Conservation (phyloP, 1,284 basidiomycete species). For the Schizopora paradoxa region DNA sequence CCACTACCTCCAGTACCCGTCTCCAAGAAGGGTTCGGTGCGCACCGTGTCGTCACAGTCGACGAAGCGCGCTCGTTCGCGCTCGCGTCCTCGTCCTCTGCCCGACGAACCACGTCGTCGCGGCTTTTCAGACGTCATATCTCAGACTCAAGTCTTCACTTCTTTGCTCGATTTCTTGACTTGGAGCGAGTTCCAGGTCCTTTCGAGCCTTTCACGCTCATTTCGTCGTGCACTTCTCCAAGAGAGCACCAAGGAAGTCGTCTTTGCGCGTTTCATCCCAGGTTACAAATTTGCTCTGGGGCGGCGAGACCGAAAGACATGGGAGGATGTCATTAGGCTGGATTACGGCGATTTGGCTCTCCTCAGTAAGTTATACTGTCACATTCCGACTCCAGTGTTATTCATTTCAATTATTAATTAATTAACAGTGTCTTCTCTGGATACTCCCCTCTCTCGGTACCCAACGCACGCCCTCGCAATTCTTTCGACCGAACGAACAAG, state of each 20-base stretch:
- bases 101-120: too few relatives aligned
- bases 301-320: constrained; percentile 35
- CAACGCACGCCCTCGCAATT: constrained; percentile 49
- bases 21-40: too few relatives aligned
- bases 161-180: constrained; percentile 37
- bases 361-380: constrained; percentile 47
- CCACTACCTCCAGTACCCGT: too few relatives aligned
- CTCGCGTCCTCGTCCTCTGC: constrained; percentile 12
- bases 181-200: constrained; percentile 56
- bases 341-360: constrained; percentile 52
- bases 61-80: constrained; percentile 4
- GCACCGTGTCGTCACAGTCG: too few relatives aligned
- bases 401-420: neutral
- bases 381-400: neutral
- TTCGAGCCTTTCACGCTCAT: constrained; percentile 41
- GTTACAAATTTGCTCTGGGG: constrained; percentile 42
- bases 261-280: constrained; percentile 54
- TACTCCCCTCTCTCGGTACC: constrained; percentile 53
- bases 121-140: too few relatives aligned
- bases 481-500: constrained; percentile 36
- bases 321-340: constrained; percentile 42
- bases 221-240: constrained; percentile 40
- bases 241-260: constrained; percentile 44
- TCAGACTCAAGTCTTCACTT: constrained; percentile 31
- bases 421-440: constrained; percentile 55